These are phyloP conservation scores for Albizia julibrissin DNA, from an alignment of 306 rosid genomes.

Conservation along the genomic window DNA sequence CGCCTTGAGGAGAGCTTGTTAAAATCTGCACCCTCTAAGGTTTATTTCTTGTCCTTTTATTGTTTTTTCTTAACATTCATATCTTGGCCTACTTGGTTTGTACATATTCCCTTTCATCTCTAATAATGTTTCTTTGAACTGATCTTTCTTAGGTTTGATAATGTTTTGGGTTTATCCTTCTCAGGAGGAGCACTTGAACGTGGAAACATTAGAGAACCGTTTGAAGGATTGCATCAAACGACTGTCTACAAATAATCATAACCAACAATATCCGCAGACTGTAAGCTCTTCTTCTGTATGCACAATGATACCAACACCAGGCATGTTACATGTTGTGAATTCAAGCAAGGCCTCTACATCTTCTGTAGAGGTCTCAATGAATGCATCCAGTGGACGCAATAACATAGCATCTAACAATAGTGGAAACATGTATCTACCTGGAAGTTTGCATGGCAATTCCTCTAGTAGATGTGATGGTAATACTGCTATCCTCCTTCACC, in stretches of 20 bases:
- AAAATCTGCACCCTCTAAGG: slow-evolving; percentile 64
- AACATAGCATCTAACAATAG: slow-evolving; percentile 54
- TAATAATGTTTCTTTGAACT: background rate
- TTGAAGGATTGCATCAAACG: slow-evolving; percentile 50
- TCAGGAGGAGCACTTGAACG: slow-evolving; percentile 85
- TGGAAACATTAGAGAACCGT: slow-evolving; percentile 74
- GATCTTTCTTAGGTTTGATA: background rate
- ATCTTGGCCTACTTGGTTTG: background rate
- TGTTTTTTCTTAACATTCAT: slow-evolving; percentile 8
- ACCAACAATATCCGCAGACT: slow-evolving; percentile 65
- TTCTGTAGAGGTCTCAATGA: slow-evolving; percentile 62
- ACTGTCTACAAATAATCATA: slow-evolving; percentile 44
- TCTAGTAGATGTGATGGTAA: slow-evolving; percentile 74
- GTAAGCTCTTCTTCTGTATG: slow-evolving; percentile 66
- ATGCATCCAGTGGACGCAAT: slow-evolving; percentile 52
- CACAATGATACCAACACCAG: slow-evolving; percentile 96
- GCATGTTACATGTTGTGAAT: slow-evolving; percentile 73
- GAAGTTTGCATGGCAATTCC: slow-evolving; percentile 57
- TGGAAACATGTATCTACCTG: slow-evolving; percentile 64
- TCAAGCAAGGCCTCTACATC: slow-evolving; percentile 50
- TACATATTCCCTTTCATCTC: background rate
- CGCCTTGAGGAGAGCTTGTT: slow-evolving; percentile 81
- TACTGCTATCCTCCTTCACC: slow-evolving; percentile 12
- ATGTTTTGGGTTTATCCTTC: slow-evolving; percentile 29
- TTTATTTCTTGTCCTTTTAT: slow-evolving; percentile 29